Conservation (phyloP, 2,329 filamentous ascomycete species). For the Neopestalotiopsis sp. region DNA sequence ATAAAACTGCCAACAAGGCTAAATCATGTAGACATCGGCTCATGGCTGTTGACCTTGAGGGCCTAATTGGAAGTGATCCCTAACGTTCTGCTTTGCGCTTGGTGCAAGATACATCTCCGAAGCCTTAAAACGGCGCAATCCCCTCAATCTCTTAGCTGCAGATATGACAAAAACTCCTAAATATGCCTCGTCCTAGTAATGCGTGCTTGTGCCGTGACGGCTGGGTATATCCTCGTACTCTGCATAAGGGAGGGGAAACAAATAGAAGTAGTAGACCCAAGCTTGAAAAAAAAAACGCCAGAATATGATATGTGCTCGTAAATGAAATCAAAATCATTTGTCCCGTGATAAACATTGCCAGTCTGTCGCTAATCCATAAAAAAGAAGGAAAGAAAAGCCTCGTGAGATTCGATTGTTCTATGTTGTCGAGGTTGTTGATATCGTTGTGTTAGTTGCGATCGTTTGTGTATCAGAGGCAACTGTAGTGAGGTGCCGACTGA, state of each 20-base stretch:
- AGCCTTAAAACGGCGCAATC: not conserved
- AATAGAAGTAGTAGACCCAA: not conserved
- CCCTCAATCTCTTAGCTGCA: not conserved
- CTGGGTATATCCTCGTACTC: slow-evolving; percentile 19
- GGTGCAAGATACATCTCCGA: not conserved
- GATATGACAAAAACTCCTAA: not conserved
- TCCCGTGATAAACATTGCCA: not conserved
- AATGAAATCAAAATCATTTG: not conserved
- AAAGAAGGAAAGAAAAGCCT: not conserved
- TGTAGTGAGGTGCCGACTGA: too few relatives aligned
- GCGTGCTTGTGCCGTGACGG: slow-evolving; percentile 8
- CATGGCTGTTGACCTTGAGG: too few relatives aligned
- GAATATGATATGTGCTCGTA: not conserved
- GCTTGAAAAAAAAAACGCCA: not conserved
- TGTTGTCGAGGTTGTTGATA: not conserved
- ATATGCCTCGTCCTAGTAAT: slow-evolving; percentile 17
- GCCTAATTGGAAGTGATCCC: not conserved
- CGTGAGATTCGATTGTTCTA: not conserved
- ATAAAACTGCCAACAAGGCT: not conserved
- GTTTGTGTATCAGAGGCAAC: not conserved
- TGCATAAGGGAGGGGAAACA: not conserved
- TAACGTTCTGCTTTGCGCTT: not conserved
- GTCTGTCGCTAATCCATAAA: not conserved
- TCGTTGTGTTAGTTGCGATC: not conserved
- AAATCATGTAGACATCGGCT: not conserved